phyloP scores from a whole-genome alignment of 2,329 filamentous ascomycete genomes.

The Cercospora sp. region DNA sequence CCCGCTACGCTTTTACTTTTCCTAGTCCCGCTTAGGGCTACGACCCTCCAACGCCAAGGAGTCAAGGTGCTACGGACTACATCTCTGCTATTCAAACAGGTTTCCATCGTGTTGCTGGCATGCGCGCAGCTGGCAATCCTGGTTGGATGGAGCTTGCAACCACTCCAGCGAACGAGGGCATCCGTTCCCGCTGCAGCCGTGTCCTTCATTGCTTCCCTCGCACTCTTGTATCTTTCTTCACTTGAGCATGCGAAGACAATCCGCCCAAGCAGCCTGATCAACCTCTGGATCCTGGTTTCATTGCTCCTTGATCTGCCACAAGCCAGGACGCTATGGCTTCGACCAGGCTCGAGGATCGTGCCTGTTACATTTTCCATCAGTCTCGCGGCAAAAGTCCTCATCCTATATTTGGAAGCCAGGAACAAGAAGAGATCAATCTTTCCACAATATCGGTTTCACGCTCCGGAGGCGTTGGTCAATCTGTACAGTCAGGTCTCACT shows the following conservation, averaged over 20 bases:
- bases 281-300: constrained; percentile 25
- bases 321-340: constrained; percentile 30
- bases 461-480: constrained; percentile 27
- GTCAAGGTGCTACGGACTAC: constrained; percentile 23
- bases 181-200: constrained; percentile 26
- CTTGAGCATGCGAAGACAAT: constrained; percentile 25
- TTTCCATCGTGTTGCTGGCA: constrained; percentile 22
- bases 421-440: constrained; percentile 26
- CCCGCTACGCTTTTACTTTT: constrained; percentile 28
- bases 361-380: constrained; percentile 23
- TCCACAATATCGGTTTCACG: constrained; percentile 19
- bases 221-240: constrained; percentile 26
- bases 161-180: constrained; percentile 20
- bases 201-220: constrained; percentile 23
- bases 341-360: constrained; percentile 18
- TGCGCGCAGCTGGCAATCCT: constrained; percentile 24
- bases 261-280: constrained; percentile 27
- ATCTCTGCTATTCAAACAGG: constrained; percentile 19
- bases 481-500: constrained; percentile 37
- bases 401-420: constrained; percentile 28
- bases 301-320: constrained; percentile 27
- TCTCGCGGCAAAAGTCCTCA: constrained; percentile 23
- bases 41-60: constrained; percentile 23
- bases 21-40: constrained; percentile 20
- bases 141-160: constrained; percentile 21